These are phyloP conservation scores for Kondoa subrosea DNA, from an alignment of 768 basidiomycete species.

Conservation along the genomic window DNA sequence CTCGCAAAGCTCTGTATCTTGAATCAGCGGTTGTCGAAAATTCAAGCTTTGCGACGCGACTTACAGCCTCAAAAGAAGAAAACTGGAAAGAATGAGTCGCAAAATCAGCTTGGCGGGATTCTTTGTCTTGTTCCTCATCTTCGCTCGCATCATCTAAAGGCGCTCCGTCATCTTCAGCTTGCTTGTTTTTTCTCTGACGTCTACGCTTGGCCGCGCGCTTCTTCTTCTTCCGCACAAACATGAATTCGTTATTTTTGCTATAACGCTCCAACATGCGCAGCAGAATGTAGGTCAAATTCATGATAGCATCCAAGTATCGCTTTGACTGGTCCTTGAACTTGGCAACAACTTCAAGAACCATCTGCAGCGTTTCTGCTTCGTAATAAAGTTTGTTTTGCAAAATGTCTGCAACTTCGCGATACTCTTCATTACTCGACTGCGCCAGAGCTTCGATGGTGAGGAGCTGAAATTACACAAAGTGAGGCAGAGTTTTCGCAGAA, in stretches of 20 bases:
- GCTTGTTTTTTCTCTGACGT: constrained; percentile 30
- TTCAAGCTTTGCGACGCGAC: constrained; percentile 26
- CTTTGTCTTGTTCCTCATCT: constrained; percentile 43
- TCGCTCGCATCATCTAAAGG: constrained; percentile 49
- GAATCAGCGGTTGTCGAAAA: neutral
- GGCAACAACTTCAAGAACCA: constrained; percentile 58
- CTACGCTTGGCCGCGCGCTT: constrained; percentile 39
- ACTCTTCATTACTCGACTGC: constrained; percentile 38
- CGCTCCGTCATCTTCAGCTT: neutral
- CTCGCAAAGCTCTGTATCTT: constrained; percentile 66
- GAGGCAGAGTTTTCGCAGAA: neutral
- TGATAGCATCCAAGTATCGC: constrained; percentile 69
- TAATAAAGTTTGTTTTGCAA: constrained; percentile 85
- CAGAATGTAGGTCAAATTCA: constrained; percentile 69
- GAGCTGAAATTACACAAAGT: constrained; percentile 35
- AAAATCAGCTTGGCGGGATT: constrained; percentile 42
- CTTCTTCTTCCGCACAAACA: constrained; percentile 59
- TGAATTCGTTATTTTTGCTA: constrained; percentile 51
- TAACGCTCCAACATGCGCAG: constrained; percentile 77
- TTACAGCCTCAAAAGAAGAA: constrained; percentile 71
- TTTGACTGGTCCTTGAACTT: constrained; percentile 55
- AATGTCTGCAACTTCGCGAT: constrained; percentile 59
- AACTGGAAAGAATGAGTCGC: constrained; percentile 82
- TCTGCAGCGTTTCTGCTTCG: constrained; percentile 83
- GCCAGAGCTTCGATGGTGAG: constrained; percentile 75